Percentiles rank a stretch among this genome's conserved stretches.
Evolutionary conservation across 441 rosid species (phyloP).

Genomic region (Erodium moschatum): DNA sequence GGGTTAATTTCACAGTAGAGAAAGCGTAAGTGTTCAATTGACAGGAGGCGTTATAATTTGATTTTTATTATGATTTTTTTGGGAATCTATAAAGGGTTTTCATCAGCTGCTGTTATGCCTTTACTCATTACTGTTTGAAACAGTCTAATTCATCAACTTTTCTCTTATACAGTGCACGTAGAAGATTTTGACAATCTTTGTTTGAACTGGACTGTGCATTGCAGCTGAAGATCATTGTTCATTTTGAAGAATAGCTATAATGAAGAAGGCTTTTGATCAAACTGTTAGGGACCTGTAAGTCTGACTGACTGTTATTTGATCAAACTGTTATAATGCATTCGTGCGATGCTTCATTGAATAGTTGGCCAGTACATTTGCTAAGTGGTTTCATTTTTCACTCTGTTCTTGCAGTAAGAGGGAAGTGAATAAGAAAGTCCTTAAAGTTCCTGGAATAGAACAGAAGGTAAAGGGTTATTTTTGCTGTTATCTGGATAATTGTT

Average conservation of each 20-base stretch:
- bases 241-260: slow-evolving; percentile 26
- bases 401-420: slow-evolving; percentile 71
- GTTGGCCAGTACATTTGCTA: background rate
- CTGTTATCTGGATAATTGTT: background rate
- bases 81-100: background rate
- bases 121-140: background rate
- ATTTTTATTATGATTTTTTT: background rate
- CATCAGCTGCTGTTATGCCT: background rate
- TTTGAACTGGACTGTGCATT: slow-evolving; percentile 9
- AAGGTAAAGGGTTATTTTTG: slow-evolving; percentile 37
- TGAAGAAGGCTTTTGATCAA: slow-evolving; percentile 96
- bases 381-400: slow-evolving; percentile 9
- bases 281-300: slow-evolving; percentile 96
- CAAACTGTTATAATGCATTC: slow-evolving; percentile 48
- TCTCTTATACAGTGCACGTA: background rate
- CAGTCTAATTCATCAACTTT: background rate
- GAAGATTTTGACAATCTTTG: background rate
- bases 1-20: background rate
- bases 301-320: slow-evolving; percentile 22
- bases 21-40: background rate
- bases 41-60: background rate
- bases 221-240: slow-evolving; percentile 16
- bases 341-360: background rate
- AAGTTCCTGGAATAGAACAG: slow-evolving; percentile 95
- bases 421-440: slow-evolving; percentile 96